Evolutionary conservation across 2,329 filamentous ascomycete species (phyloP), one percentile per base, ranked within the genome.

Genomic region (Sarocladium brachiariae): DNA sequence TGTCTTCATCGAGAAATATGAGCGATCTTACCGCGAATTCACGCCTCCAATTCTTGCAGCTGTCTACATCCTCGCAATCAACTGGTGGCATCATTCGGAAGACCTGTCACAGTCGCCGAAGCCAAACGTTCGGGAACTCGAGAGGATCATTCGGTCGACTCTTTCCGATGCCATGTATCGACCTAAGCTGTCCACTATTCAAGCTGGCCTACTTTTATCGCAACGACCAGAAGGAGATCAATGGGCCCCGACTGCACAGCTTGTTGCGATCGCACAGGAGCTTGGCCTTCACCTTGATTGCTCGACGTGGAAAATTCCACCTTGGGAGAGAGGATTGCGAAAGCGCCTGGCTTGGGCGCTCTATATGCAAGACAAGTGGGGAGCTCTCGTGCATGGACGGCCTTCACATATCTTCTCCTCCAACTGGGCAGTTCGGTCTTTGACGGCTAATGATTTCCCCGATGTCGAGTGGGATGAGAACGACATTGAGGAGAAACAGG

Each of bases 291-390:
- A 96, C 64, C 81, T 95, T 35, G 89, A 96, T 67, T 95, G 89
- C 69, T 81, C 85, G 4, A 75, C 76, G 49, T 96, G 91, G 91
- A 88, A 88, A 54, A 92, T 96, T 50, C 88, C 90, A 24, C 76
- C 77, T 0, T 96, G 90, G 89, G 90, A 96, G 65, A 86, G 87
- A 58, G 87, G 89, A 0, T 66, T 96, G 52, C 78, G 91, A 54
- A 93, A 92, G 64, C 81, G 91, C 46, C 78, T 96, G 37, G 89
- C 89, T 1, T 96, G 91, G 90, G 90, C 88, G 2, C 68, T 95
- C 48, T 95, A 93, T 64, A 92, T 95, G 85, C 89, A 96, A 68
- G 91, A 96, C 67, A 95, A 78, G 66, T 95, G 90, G 90, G 88
- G 87, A 14, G 84, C 89, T 2, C 73, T 95, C 18, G 84, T 93